Conservation (phyloP, 106 monocot species). For the Xerophyta viscosa region DNA sequence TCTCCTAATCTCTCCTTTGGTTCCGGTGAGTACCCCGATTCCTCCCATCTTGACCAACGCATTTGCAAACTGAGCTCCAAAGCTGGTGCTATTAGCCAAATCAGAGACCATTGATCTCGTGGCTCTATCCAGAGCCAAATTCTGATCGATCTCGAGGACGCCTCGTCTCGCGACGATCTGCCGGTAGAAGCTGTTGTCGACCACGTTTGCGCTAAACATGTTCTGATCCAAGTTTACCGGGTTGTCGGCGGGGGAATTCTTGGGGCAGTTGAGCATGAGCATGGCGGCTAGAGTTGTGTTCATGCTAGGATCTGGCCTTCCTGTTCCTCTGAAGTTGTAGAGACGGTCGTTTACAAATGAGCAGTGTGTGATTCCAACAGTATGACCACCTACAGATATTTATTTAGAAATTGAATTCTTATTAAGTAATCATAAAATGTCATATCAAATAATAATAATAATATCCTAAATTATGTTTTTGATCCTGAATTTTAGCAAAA, state of each 20-base stretch:
- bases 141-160: constrained; percentile 23
- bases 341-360: constrained; percentile 10
- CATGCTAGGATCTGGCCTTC: constrained; percentile 11
- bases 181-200: constrained; percentile 18
- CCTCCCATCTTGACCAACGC: constrained; percentile 17
- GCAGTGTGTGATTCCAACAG: constrained; percentile 14
- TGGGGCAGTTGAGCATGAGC: constrained; percentile 5
- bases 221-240: constrained; percentile 11
- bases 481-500: too few relatives aligned
- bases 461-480: too few relatives aligned
- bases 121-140: constrained; percentile 8
- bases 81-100: constrained; percentile 7
- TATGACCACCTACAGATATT: constrained; percentile 7
- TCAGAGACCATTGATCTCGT: constrained; percentile 2
- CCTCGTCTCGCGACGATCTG: constrained; percentile 9
- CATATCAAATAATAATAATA: too few relatives aligned
- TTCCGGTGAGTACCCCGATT: constrained; percentile 10
- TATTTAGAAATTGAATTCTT: too few relatives aligned
- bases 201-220: constrained; percentile 1
- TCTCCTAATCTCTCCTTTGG: constrained; percentile 11
- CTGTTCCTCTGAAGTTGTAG: constrained; percentile 16
- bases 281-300: background rate
- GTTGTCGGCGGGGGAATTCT: background rate
- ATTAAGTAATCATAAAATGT: too few relatives aligned
- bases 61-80: constrained; percentile 1